phyloP scores from a whole-genome alignment of 2,329 filamentous ascomycete species.

The Epichloe glyceriae region DNA sequence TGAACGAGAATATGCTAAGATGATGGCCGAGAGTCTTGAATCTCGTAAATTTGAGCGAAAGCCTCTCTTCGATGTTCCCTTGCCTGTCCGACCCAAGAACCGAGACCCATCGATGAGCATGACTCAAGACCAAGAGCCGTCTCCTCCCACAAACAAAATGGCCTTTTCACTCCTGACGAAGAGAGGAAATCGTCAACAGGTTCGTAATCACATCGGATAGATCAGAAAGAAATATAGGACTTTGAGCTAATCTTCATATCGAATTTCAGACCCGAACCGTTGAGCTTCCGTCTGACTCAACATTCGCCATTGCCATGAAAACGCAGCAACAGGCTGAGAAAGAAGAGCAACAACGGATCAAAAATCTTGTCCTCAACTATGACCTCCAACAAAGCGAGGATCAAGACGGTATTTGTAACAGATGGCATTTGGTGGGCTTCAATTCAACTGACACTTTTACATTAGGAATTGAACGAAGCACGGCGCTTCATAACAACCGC shows the following conservation, averaged over 20 bases:
- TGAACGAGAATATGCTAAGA: conserved; percentile 91
- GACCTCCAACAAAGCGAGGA: conserved; percentile 79
- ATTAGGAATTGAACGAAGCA: conserved; percentile 36
- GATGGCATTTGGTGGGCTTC: background rate
- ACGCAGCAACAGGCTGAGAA: conserved; percentile 88
- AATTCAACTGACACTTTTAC: conserved; percentile 8
- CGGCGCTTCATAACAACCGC: conserved; percentile 39
- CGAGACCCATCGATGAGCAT: conserved; percentile 39
- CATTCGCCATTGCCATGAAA: conserved; percentile 91
- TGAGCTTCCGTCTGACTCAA: conserved; percentile 79
- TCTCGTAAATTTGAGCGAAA: conserved; percentile 94
- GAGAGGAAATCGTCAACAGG: conserved; percentile 89
- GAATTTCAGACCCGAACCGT: conserved; percentile 67
- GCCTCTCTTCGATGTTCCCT: conserved; percentile 84
- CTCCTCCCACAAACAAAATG: conserved; percentile 49
- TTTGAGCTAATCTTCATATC: background rate
- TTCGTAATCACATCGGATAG: conserved; percentile 18
- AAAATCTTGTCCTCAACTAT: conserved; percentile 92
- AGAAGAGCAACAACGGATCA: conserved; percentile 96
- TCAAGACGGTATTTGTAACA: conserved; percentile 50
- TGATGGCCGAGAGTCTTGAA: conserved; percentile 96
- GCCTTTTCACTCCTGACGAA: conserved; percentile 94
- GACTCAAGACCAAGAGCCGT: conserved; percentile 14
- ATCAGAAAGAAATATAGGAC: background rate
- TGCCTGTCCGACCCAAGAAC: conserved; percentile 69